Conservation (phyloP, 2,329 filamentous ascomycete species). For the Kalmusia sp. region DNA sequence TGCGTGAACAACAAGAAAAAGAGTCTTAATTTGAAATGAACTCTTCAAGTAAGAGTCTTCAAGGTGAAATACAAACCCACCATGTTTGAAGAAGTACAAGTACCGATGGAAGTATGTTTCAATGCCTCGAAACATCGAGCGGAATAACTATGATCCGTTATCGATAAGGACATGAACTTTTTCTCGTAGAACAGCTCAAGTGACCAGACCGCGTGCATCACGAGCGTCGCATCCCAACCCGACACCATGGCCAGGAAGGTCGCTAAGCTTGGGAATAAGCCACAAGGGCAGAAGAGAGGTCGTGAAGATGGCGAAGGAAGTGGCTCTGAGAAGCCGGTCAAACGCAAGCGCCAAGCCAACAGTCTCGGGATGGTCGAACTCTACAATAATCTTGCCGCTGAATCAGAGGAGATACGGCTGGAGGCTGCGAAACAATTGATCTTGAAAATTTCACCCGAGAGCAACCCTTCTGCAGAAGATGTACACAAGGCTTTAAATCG, state of each 20-base stretch:
- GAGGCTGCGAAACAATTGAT: conserved; percentile 55
- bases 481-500: conserved; percentile 51
- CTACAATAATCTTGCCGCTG: conserved; percentile 56
- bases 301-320: conserved; percentile 27
- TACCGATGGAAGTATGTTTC: background rate
- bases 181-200: background rate
- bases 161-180: background rate
- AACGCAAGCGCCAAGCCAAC: conserved; percentile 45
- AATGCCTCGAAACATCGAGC: too few relatives aligned
- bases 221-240: background rate
- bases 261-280: background rate
- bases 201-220: background rate
- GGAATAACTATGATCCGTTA: background rate
- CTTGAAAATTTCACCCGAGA: conserved; percentile 48
- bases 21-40: background rate
- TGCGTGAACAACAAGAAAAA: background rate
- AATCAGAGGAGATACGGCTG: conserved; percentile 52
- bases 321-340: conserved; percentile 29
- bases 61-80: background rate
- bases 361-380: conserved; percentile 53
- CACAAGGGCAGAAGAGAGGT: conserved; percentile 30
- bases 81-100: background rate
- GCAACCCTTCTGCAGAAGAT: conserved; percentile 43
- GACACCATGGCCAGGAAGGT: conserved; percentile 2
- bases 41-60: background rate